Percentiles rank a stretch among this genome's conserved stretches.
Evolutionary conservation across 1,139 yeast genomes (phyloP).

Genomic region (Yamadazyma membranifaciens): DNA sequence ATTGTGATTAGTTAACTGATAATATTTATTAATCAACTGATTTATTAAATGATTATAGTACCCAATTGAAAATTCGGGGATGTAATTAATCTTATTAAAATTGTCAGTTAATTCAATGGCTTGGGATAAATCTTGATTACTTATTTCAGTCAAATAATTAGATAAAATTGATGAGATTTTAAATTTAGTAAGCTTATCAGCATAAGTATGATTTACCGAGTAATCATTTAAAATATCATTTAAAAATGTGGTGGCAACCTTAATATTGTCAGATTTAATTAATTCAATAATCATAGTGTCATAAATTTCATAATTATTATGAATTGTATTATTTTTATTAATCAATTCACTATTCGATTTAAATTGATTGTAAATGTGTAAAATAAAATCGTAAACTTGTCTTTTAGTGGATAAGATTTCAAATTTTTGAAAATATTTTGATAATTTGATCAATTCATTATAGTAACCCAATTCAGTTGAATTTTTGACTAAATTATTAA

Average conservation of each 20-base stretch:
- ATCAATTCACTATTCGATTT: slow-evolving; percentile 5
- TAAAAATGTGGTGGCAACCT: slow-evolving; percentile 53
- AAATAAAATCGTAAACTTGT: slow-evolving; percentile 27
- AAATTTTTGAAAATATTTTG: slow-evolving; percentile 21
- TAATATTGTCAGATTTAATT: slow-evolving; percentile 46
- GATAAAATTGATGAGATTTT: slow-evolving; percentile 33
- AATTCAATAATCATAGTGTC: slow-evolving; percentile 50
- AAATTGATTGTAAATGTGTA: slow-evolving; percentile 25
- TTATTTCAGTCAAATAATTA: slow-evolving; percentile 27
- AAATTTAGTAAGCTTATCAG: slow-evolving; percentile 15
- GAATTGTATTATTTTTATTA: slow-evolving; percentile 14
- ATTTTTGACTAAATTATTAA: slow-evolving; percentile 14
- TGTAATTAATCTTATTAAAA: slow-evolving; percentile 31
- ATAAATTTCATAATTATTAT: slow-evolving; percentile 47
- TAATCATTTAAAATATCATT: slow-evolving; percentile 42
- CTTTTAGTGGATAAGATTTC: slow-evolving; percentile 17
- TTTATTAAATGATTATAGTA: slow-evolving; percentile 34
- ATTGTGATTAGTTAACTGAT: slow-evolving; percentile 2
- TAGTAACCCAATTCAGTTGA: slow-evolving; percentile 14
- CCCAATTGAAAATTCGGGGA: slow-evolving; percentile 38
- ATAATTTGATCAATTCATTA: slow-evolving; percentile 21
- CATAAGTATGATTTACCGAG: slow-evolving; percentile 18
- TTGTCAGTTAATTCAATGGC: slow-evolving; percentile 28
- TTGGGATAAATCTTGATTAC: slow-evolving; percentile 20
- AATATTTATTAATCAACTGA: slow-evolving; percentile 22